Conservation (phyloP, 2,329 filamentous ascomycete species). For the Xylaria sp. region DNA sequence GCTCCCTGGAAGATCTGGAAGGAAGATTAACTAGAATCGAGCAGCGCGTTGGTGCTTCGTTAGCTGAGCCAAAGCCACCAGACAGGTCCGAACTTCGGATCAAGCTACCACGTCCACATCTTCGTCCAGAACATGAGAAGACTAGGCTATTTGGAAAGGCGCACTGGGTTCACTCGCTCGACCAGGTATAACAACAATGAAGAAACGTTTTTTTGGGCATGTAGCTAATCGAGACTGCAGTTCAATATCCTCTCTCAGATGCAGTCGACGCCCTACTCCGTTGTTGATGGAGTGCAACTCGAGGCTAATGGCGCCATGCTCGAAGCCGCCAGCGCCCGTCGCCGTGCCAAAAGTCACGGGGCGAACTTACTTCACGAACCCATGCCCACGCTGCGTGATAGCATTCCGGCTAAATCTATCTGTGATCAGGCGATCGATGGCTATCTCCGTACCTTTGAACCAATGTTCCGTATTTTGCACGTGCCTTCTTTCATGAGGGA, state of each 20-base stretch:
- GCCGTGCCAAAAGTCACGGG: conserved; percentile 28
- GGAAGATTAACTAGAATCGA: conserved; percentile 32
- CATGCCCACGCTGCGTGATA: conserved; percentile 31
- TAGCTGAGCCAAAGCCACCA: neutral
- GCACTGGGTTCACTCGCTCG: conserved; percentile 40
- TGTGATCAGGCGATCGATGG: conserved; percentile 39
- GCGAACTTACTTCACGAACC: conserved; percentile 31
- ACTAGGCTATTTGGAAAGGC: conserved; percentile 40
- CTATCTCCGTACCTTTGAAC: conserved; percentile 43
- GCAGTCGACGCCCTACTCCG: conserved; percentile 31
- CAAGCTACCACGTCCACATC: conserved; percentile 35
- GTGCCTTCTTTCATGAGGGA: conserved; percentile 40
- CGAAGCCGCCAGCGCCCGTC: conserved; percentile 33
- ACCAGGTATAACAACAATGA: conserved; percentile 28
- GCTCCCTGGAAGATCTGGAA: conserved; percentile 26
- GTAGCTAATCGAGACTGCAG: conserved; percentile 27
- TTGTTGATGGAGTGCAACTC: conserved; percentile 28
- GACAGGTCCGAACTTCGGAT: conserved; percentile 26
- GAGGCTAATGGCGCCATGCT: conserved; percentile 24
- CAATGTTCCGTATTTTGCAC: conserved; percentile 42
- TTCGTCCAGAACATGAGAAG: conserved; percentile 38
- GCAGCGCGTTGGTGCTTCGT: conserved; percentile 18
- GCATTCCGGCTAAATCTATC: conserved; percentile 33
- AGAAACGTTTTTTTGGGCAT: neutral
- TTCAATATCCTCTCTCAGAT: conserved; percentile 36